These are phyloP conservation scores for Pythium guiyangense DNA, from an alignment of 352 stramenopile genomes.

Conservation along the genomic window DNA sequence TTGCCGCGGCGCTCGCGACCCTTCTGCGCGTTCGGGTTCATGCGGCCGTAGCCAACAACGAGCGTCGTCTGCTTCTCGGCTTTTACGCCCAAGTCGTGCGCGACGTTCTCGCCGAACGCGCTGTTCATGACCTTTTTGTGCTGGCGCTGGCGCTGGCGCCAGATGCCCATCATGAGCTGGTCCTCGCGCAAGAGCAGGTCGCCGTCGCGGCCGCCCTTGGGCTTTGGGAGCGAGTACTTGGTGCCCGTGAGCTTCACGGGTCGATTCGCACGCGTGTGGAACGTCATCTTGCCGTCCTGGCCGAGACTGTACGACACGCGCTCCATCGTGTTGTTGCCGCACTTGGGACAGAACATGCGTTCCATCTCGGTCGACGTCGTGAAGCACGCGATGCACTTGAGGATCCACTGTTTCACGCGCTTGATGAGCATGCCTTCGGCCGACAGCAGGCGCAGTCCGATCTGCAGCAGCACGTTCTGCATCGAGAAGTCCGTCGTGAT, in stretches of 20 bases:
- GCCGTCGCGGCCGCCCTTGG: constrained; percentile 89
- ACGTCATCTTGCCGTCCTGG: constrained; percentile 87
- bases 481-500: constrained; percentile 89
- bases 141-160: constrained; percentile 92
- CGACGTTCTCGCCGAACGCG: constrained; percentile 95
- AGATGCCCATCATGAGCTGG: constrained; percentile 95
- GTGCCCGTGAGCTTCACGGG: constrained; percentile 91
- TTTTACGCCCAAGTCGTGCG: constrained; percentile 91
- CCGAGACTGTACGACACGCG: constrained; percentile 94
- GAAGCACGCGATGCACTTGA: constrained; percentile 97
- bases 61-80: constrained; percentile 88
- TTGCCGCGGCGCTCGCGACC: constrained; percentile 95
- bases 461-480: constrained; percentile 90
- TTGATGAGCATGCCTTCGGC: constrained; percentile 85
- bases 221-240: constrained; percentile 97
- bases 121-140: constrained; percentile 89
- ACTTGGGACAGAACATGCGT: constrained; percentile 96
- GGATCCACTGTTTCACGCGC: constrained; percentile 93
- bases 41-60: constrained; percentile 91
- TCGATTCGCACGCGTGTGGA: constrained; percentile 79
- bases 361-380: constrained; percentile 91
- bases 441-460: constrained; percentile 75
- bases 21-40: constrained; percentile 96
- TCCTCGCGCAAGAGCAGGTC: constrained; percentile 97
- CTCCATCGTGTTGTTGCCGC: constrained; percentile 94